Percentiles rank a stretch among this genome's conserved stretches.
Evolutionary conservation across 148 eudicot genomes (phyloP).

Genomic region (Chenopodium quinoa): DNA sequence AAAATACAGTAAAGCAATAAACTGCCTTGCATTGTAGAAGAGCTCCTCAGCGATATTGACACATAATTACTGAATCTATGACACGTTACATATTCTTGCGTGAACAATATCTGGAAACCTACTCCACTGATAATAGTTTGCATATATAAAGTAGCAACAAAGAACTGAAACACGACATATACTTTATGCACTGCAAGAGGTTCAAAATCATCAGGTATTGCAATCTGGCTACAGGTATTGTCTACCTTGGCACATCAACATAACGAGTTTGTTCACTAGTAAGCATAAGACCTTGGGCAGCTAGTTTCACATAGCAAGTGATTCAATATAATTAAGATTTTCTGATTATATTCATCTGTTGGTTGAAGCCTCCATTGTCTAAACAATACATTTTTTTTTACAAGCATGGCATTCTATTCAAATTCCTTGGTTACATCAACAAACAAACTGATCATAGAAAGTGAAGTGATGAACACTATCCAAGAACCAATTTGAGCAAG

Average conservation of each 20-base stretch:
- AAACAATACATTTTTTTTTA: neutral
- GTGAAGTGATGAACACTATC: neutral
- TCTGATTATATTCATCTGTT: neutral
- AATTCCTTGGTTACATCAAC: neutral
- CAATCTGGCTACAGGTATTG: neutral
- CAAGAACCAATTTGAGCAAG: neutral
- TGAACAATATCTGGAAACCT: neutral
- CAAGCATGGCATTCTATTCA: constrained; percentile 8
- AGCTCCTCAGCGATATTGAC: neutral
- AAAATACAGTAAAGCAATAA: neutral
- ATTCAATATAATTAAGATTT: neutral
- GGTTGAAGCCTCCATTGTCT: neutral
- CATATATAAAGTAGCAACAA: neutral
- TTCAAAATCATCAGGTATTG: neutral
- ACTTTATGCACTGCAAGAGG: neutral
- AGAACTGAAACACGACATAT: neutral
- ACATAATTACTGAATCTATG: neutral
- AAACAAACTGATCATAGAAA: neutral
- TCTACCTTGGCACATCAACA: neutral
- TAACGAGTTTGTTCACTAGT: neutral
- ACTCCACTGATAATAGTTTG: neutral
- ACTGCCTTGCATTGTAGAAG: neutral
- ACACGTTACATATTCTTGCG: neutral
- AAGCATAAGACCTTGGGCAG: neutral
- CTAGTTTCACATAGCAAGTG: neutral